phyloP scores from a whole-genome alignment of 306 rosid species.

The Citrullus amarus region DNA sequence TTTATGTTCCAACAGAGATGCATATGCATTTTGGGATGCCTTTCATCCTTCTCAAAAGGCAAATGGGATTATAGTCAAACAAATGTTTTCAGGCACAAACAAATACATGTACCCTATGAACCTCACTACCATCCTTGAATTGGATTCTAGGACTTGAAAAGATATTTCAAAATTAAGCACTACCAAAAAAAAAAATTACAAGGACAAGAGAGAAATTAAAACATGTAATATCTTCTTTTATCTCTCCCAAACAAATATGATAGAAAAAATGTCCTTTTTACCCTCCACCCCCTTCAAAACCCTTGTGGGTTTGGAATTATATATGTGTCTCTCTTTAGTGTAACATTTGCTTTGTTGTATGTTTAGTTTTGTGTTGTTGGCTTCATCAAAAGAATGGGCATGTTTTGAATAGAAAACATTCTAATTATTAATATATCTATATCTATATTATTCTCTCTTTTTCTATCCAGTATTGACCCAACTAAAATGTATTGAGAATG shows the following conservation, averaged over 20 bases:
- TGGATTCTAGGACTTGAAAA: slow-evolving; percentile 31
- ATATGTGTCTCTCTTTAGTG: neutral
- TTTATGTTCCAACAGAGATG: slow-evolving; percentile 46
- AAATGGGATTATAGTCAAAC: slow-evolving; percentile 21
- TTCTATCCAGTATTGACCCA: too few relatives aligned
- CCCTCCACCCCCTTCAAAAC: neutral
- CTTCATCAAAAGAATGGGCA: neutral
- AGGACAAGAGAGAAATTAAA: neutral
- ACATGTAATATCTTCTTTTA: neutral
- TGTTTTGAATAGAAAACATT: neutral
- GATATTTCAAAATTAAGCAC: neutral
- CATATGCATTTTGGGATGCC: slow-evolving; percentile 71
- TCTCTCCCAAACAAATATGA: neutral
- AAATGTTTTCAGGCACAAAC: slow-evolving; percentile 29
- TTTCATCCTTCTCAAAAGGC: slow-evolving; percentile 70
- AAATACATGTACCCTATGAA: slow-evolving; percentile 76
- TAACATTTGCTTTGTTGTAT: neutral
- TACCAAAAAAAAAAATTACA: too few relatives aligned
- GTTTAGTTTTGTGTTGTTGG: neutral
- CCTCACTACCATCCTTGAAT: slow-evolving; percentile 60
- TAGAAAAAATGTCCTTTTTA: neutral
- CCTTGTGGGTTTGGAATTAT: neutral
- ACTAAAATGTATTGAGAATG: too few relatives aligned
- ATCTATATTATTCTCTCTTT: too few relatives aligned
- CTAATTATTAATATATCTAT: too few relatives aligned